These are phyloP conservation scores for Aristolochia fimbriata DNA, from an alignment of 164 flowering plant genomes.

Conservation along the genomic window DNA sequence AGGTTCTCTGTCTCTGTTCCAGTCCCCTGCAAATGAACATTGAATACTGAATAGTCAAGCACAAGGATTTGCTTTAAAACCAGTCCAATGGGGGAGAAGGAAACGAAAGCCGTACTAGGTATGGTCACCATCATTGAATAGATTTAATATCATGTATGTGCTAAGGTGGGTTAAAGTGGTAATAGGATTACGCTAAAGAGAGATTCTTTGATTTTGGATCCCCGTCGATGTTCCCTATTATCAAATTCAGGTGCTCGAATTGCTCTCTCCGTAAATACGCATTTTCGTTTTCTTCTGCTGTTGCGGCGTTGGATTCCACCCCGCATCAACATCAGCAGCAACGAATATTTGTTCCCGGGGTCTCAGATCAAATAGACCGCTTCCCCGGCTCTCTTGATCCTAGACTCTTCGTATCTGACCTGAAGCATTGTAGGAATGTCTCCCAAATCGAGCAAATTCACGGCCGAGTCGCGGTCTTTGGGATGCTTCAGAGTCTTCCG, in stretches of 20 bases:
- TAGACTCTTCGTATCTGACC: slow-evolving; percentile 20
- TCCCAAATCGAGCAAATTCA: slow-evolving; percentile 37
- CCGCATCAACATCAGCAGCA: slow-evolving; percentile 8
- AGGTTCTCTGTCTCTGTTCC: too few relatives aligned
- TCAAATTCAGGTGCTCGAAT: slow-evolving; percentile 2
- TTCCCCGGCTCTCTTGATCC: slow-evolving; percentile 9
- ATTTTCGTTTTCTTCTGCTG: slow-evolving; percentile 11
- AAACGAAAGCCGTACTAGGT: too few relatives aligned
- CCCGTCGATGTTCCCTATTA: slow-evolving; percentile 8
- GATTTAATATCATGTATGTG: too few relatives aligned
- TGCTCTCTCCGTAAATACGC: slow-evolving; percentile 5
- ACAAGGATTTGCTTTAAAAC: too few relatives aligned
- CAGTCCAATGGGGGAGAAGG: too few relatives aligned
- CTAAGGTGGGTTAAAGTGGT: too few relatives aligned
- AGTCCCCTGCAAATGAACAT: too few relatives aligned
- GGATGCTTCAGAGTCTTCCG: slow-evolving; percentile 12
- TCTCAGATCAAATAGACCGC: slow-evolving; percentile 9
- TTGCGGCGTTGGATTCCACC: slow-evolving; percentile 8
- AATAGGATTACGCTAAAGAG: too few relatives aligned
- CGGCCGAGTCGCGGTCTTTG: slow-evolving; percentile 20
- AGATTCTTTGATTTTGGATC: neutral
- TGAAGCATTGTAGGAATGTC: slow-evolving; percentile 21
- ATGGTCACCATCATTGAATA: too few relatives aligned
- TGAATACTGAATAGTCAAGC: too few relatives aligned
- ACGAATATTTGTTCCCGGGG: slow-evolving; percentile 5